phyloP scores from a whole-genome alignment of 2,329 filamentous ascomycete species.

The Aspergillus texensis region DNA sequence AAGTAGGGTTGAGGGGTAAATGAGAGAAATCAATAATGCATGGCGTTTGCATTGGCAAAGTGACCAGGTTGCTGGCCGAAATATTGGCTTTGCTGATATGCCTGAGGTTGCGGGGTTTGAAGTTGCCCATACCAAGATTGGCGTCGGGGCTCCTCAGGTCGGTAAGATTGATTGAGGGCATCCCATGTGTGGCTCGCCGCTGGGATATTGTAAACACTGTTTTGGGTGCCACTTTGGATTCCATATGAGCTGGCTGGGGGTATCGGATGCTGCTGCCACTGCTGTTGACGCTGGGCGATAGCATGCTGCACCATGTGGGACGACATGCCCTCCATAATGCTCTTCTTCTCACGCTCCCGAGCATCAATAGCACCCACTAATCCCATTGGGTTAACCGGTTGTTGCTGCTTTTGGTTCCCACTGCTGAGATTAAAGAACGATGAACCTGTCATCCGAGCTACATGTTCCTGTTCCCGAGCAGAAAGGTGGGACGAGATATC shows the following conservation, averaged over 20 bases:
- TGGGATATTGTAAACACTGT: conserved; percentile 38
- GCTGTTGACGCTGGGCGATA: conserved; percentile 68
- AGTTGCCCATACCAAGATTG: conserved; percentile 38
- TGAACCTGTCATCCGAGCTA: conserved; percentile 78
- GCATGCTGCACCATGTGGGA: conserved; percentile 73
- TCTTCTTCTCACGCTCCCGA: conserved; percentile 75
- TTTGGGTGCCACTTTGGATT: conserved; percentile 17
- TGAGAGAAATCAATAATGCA: conserved; percentile 23
- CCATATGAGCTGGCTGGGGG: conserved; percentile 21
- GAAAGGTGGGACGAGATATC: conserved; percentile 67
- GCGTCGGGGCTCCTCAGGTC: conserved; percentile 35
- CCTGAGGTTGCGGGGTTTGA: conserved; percentile 25
- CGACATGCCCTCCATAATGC: conserved; percentile 69
- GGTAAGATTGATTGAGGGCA: conserved; percentile 35
- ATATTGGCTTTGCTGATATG: conserved; percentile 31
- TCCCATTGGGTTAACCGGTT: conserved; percentile 56
- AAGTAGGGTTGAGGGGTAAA: conserved; percentile 1
- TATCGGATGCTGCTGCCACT: conserved; percentile 44
- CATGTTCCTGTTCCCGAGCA: conserved; percentile 83
- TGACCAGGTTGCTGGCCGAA: conserved; percentile 31
- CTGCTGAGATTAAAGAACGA: conserved; percentile 70
- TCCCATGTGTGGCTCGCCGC: conserved; percentile 41
- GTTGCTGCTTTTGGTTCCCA: conserved; percentile 55
- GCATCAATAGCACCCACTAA: conserved; percentile 79
- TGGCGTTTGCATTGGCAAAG: conserved; percentile 26